Conservation (phyloP, 2,329 filamentous ascomycete genomes). For the Phialophora macrospora region DNA sequence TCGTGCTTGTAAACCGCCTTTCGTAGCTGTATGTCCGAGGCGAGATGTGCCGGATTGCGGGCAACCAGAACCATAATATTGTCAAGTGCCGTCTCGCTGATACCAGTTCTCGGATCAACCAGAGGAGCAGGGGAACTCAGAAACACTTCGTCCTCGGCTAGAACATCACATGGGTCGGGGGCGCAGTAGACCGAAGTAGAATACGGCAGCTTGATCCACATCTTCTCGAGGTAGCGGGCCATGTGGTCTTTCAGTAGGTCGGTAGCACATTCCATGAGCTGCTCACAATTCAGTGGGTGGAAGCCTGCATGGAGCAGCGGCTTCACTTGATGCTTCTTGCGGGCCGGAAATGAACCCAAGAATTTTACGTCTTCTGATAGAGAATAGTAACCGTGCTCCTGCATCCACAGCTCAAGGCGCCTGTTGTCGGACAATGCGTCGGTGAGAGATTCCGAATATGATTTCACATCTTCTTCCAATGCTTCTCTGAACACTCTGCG, state of each 20-base stretch:
- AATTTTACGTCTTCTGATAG: slow-evolving; percentile 6
- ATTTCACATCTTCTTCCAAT: slow-evolving; percentile 45
- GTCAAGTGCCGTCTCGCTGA: slow-evolving; percentile 53
- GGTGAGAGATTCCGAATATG: slow-evolving; percentile 44
- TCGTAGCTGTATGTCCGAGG: slow-evolving; percentile 64
- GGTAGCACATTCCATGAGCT: slow-evolving; percentile 42
- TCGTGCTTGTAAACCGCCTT: slow-evolving; percentile 56
- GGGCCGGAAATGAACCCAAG: slow-evolving; percentile 46
- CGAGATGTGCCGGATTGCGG: slow-evolving; percentile 61
- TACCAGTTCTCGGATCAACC: slow-evolving; percentile 44
- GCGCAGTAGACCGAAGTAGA: slow-evolving; percentile 63
- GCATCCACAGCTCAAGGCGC: slow-evolving; percentile 36
- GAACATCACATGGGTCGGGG: slow-evolving; percentile 58
- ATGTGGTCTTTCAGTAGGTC: slow-evolving; percentile 50
- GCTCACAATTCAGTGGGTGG: slow-evolving; percentile 47
- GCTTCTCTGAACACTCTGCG: slow-evolving; percentile 51
- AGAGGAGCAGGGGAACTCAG: slow-evolving; percentile 58
- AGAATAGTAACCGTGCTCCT: slow-evolving; percentile 17
- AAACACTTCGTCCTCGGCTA: slow-evolving; percentile 61
- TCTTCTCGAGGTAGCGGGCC: slow-evolving; percentile 50
- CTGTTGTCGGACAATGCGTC: slow-evolving; percentile 25
- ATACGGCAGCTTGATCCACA: slow-evolving; percentile 55
- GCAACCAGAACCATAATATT: slow-evolving; percentile 60
- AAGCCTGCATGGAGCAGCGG: slow-evolving; percentile 55
- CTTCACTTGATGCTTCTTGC: slow-evolving; percentile 46